Evolutionary conservation across 2,329 filamentous ascomycete species (phyloP).

Genomic region (Zopfia rhizophila): DNA sequence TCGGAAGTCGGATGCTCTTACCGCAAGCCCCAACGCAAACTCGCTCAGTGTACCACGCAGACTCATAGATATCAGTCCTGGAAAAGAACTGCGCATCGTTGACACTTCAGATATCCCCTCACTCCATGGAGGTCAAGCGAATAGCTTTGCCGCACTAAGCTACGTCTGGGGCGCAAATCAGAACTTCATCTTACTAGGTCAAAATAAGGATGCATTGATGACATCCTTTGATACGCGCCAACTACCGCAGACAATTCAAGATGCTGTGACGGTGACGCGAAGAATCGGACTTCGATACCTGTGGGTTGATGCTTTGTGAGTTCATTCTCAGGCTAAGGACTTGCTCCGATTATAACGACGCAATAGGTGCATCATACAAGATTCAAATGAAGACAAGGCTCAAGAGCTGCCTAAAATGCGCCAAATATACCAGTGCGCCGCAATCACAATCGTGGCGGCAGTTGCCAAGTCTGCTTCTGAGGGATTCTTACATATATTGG

Average conservation of each 20-base stretch:
- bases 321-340: background rate
- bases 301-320: conserved; percentile 25
- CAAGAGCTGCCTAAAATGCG: conserved; percentile 20
- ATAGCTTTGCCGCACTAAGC: conserved; percentile 18
- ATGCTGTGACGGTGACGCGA: conserved; percentile 19
- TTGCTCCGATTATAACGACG: background rate
- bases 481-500: conserved; percentile 16
- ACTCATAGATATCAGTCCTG: conserved; percentile 1
- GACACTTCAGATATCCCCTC: conserved; percentile 1
- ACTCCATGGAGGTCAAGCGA: too few species aligned
- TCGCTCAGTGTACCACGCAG: too few species aligned
- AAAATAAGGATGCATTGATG: background rate
- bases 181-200: conserved; percentile 7
- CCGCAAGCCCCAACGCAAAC: too few species aligned
- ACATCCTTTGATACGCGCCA: conserved; percentile 4
- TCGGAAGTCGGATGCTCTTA: too few species aligned
- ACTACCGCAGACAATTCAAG: conserved; percentile 22
- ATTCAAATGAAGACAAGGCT: conserved; percentile 15
- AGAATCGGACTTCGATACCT: conserved; percentile 15
- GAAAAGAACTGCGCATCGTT: background rate
- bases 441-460: conserved; percentile 17
- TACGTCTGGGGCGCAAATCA: conserved; percentile 18
- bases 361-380: conserved; percentile 21
- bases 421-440: conserved; percentile 17
- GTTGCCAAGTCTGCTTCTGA: conserved; percentile 15